Evolutionary conservation across 768 basidiomycete species (phyloP), one percentile per base, ranked within the genome.

Genomic region (Asterophora lycoperdoides): DNA sequence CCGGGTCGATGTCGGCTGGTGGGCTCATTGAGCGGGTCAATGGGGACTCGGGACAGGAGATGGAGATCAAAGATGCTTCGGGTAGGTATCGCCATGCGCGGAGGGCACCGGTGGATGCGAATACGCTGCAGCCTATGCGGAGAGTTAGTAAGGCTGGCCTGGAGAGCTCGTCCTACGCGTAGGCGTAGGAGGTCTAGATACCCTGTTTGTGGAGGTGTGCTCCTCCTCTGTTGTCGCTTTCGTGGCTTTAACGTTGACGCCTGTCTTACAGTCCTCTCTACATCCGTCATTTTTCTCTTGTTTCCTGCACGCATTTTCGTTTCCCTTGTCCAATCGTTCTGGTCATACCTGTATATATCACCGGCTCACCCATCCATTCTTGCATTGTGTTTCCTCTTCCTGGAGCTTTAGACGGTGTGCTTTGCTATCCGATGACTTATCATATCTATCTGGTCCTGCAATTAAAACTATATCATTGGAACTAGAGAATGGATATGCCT

Each of bases 111-210:
- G 92, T 94, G 20, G 79, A 94, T 60, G 86, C 90, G 66, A 84
- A 72, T 36, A 95, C 93, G 30, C 67, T 95, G 55, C 93, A 95
- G 64, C 93, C 93, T 20, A 76, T 89, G 76, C 72, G 93, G 52
- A 74, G 93, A 54, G 93, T 93, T 52, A 93, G 89, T 64, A 96
- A 96, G 69, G 93, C 93, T 5, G 93, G 93, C 28, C 67, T 96
- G 54, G 93, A 96, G 72, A 91, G 83, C 60, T 76, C 74, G 23
- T 60, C 60, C 20, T 70, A 68, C 49, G 49, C 46, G 48, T 50
- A 47, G 40, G 48, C 11, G 13, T 47, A 55, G 44, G 38, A 29
- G 36, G 35, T 20, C 34, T 14, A 17, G 44, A 48, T 55, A 55
- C 46, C 50, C 47, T 44, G 5, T 23, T 23, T 11, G 34, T 13